Conservation (phyloP, 2,329 filamentous ascomycete genomes). For the Diaporthe sp. region DNA sequence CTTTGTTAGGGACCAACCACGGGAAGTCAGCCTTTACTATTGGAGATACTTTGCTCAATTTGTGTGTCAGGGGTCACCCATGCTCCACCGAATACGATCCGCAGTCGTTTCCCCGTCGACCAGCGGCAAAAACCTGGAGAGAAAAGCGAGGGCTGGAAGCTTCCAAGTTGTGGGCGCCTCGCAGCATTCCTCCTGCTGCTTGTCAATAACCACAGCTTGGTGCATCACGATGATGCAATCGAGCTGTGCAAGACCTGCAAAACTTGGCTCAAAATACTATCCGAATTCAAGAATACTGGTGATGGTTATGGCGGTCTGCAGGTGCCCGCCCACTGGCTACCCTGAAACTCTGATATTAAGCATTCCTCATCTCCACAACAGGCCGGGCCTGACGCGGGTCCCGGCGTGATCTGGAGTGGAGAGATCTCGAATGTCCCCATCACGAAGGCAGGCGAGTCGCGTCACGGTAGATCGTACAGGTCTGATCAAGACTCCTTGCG, state of each 20-base stretch:
- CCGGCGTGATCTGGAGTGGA: slow-evolving; percentile 24
- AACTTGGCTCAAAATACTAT: not conserved
- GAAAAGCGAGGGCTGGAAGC: slow-evolving; percentile 32
- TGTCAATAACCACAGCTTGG: slow-evolving; percentile 14
- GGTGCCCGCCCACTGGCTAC: slow-evolving; percentile 8
- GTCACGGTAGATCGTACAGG: slow-evolving; percentile 31
- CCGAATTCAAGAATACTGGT: not conserved
- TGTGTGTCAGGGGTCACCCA: no score
- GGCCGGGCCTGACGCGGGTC: slow-evolving; percentile 26
- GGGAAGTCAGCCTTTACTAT: not conserved
- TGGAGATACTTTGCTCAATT: not conserved
- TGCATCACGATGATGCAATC: slow-evolving; percentile 25
- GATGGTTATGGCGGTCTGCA: slow-evolving; percentile 8
- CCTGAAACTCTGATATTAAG: slow-evolving; percentile 20
- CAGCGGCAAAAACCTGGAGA: slow-evolving; percentile 23
- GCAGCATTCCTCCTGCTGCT: not conserved
- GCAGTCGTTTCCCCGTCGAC: slow-evolving; percentile 35
- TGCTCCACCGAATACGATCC: slow-evolving; percentile 22
- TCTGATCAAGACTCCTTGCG: not conserved
- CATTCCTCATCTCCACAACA: slow-evolving; percentile 33
- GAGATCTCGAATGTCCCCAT: slow-evolving; percentile 30
- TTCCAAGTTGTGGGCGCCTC: slow-evolving; percentile 8
- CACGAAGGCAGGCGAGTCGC: slow-evolving; percentile 19
- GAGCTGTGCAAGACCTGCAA: not conserved
- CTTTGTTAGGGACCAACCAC: not conserved